phyloP scores from a whole-genome alignment of 805 yeast genomes.

The Kodamaea sagamina region DNA sequence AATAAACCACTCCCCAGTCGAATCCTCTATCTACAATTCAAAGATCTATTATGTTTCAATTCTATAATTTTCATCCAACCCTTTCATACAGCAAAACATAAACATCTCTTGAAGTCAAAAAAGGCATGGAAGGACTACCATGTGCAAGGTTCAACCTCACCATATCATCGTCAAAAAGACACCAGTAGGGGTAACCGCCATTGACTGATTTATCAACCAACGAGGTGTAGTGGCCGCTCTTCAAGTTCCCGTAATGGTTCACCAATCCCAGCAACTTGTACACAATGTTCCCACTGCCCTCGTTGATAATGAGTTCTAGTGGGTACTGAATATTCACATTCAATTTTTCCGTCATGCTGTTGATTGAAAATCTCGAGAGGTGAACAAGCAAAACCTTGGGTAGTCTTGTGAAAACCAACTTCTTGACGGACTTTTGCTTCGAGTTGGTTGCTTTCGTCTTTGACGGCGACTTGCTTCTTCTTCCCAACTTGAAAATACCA shows the following conservation, averaged over 20 bases:
- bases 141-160: slow-evolving; percentile 48
- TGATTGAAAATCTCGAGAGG: slow-evolving; percentile 46
- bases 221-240: slow-evolving; percentile 78
- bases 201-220: slow-evolving; percentile 50
- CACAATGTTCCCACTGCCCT: slow-evolving; percentile 33
- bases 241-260: slow-evolving; percentile 68
- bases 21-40: no score
- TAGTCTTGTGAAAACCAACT: slow-evolving; percentile 32
- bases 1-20: no score
- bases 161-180: slow-evolving; percentile 72
- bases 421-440: slow-evolving; percentile 26
- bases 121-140: slow-evolving; percentile 44
- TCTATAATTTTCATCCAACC: slow-evolving; percentile 1
- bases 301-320: slow-evolving; percentile 49
- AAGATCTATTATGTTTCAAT: not conserved
- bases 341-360: slow-evolving; percentile 54
- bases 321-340: slow-evolving; percentile 58
- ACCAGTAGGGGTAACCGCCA: slow-evolving; percentile 48
- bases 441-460: slow-evolving; percentile 18
- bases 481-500: slow-evolving; percentile 37
- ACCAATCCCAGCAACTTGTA: slow-evolving; percentile 65
- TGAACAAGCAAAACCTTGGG: slow-evolving; percentile 44
- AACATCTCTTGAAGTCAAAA: slow-evolving; percentile 55
- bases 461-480: slow-evolving; percentile 38
- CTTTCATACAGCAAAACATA: slow-evolving; percentile 70